Percentiles rank a stretch among this genome's conserved stretches.
phyloP scores from a whole-genome alignment of 2,329 filamentous ascomycete genomes.

The Cladosporium sp. region DNA sequence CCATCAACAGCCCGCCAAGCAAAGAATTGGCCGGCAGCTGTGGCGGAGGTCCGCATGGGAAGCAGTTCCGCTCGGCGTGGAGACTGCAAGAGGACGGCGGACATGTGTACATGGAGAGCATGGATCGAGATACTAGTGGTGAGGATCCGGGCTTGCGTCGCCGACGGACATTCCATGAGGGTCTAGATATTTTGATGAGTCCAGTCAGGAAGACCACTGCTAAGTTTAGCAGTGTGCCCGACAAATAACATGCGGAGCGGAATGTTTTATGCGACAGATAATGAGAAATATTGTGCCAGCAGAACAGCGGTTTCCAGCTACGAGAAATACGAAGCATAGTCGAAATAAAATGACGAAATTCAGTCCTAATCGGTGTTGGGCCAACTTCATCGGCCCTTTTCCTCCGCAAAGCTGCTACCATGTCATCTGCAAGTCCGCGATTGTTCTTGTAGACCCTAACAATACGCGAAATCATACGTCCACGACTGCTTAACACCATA shows the following conservation, averaged over 20 bases:
- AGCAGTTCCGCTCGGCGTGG: conserved; percentile 52
- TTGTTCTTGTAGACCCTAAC: background rate
- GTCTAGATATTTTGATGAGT: conserved; percentile 39
- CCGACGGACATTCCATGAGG: conserved; percentile 31
- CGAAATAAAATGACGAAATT: background rate
- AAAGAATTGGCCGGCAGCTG: conserved; percentile 57
- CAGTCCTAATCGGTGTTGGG: background rate
- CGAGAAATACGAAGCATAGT: background rate
- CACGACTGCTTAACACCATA: background rate
- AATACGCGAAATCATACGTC: background rate
- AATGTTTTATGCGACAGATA: background rate
- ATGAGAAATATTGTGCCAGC: background rate
- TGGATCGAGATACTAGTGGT: conserved; percentile 31
- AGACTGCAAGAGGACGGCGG: conserved; percentile 42
- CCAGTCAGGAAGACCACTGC: conserved; percentile 39
- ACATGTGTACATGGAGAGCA: conserved; percentile 57
- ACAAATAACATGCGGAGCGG: background rate
- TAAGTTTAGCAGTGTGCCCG: background rate
- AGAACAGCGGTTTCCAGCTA: background rate
- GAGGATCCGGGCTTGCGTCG: conserved; percentile 28
- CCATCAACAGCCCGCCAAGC: conserved; percentile 64
- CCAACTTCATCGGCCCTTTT: background rate
- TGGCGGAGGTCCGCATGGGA: conserved; percentile 56
- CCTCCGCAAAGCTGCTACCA: background rate
- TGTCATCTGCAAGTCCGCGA: background rate